These are phyloP conservation scores for Inga oerstediana DNA, from an alignment of 306 rosid species.

Conservation along the genomic window DNA sequence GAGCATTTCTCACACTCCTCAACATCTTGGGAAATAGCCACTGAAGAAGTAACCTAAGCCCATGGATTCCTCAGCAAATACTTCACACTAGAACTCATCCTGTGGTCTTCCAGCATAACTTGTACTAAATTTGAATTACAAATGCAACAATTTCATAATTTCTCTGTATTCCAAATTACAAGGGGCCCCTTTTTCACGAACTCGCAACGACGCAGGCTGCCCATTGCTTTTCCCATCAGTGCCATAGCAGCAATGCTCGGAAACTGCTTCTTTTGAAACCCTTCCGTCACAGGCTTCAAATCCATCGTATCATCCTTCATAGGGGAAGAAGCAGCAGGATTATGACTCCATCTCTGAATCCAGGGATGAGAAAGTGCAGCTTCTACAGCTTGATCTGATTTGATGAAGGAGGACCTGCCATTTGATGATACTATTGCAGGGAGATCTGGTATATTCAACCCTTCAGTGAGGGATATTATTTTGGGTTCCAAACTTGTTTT, in stretches of 20 bases:
- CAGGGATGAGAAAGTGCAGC: slow-evolving; percentile 78
- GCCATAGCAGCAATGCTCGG: slow-evolving; percentile 98
- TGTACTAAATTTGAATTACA: slow-evolving; percentile 16
- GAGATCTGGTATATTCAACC: slow-evolving; percentile 31
- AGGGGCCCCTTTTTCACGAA: slow-evolving; percentile 57
- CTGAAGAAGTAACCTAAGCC: slow-evolving; percentile 18
- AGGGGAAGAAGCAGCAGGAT: slow-evolving; percentile 34
- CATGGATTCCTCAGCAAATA: slow-evolving; percentile 14
- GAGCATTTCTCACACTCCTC: slow-evolving; percentile 12
- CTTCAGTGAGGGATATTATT: slow-evolving; percentile 35
- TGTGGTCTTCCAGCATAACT: slow-evolving; percentile 24
- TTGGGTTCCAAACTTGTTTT: slow-evolving; percentile 48
- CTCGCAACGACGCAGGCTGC: slow-evolving; percentile 53
- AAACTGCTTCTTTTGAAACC: slow-evolving; percentile 58
- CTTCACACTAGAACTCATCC: slow-evolving; percentile 5
- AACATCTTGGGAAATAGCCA: background rate
- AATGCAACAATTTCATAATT: slow-evolving; percentile 32
- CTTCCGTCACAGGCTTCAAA: slow-evolving; percentile 36
- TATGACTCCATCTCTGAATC: slow-evolving; percentile 75
- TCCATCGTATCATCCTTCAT: slow-evolving; percentile 43
- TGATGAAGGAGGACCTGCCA: slow-evolving; percentile 35
- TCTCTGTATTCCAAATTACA: slow-evolving; percentile 64
- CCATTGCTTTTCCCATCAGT: slow-evolving; percentile 80
- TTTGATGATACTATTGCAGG: slow-evolving; percentile 34
- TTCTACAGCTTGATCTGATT: slow-evolving; percentile 45